phyloP scores from a whole-genome alignment of 2,329 filamentous ascomycete genomes.

The Diaporthe velutina region DNA sequence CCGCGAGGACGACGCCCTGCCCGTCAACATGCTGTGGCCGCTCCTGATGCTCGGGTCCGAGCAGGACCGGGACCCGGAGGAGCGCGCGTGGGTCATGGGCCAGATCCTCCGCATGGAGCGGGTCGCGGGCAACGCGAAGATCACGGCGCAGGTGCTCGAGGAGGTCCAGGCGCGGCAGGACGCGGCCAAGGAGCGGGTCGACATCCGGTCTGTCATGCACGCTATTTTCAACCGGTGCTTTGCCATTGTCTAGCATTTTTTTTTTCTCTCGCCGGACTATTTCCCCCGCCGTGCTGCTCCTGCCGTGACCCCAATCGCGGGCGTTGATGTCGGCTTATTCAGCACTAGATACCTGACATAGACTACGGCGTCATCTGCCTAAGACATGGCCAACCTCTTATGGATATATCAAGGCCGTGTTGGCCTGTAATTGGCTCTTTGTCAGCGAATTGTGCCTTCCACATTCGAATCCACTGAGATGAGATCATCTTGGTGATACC shows the following conservation, averaged over 20 bases:
- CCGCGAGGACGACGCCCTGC: conserved; percentile 57
- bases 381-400: neutral
- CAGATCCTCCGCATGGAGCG: conserved; percentile 63
- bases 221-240: conserved; percentile 65
- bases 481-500: neutral
- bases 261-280: no score
- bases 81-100: conserved; percentile 63
- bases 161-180: conserved; percentile 61
- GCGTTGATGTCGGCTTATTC: neutral
- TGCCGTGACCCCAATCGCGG: neutral
- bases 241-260: conserved; percentile 57
- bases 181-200: conserved; percentile 53
- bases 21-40: conserved; percentile 70
- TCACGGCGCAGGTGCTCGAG: conserved; percentile 59
- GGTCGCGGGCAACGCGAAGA: conserved; percentile 57
- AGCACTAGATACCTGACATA: conserved; percentile 11
- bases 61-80: conserved; percentile 59
- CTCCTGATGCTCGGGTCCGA: conserved; percentile 68
- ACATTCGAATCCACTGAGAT: neutral
- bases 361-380: neutral
- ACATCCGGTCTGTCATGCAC: conserved; percentile 61
- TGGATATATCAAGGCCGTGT: neutral
- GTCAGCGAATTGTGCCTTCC: neutral
- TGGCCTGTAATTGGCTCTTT: neutral
- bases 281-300: neutral